Conservation (phyloP, 768 basidiomycete species). For the Pisolithus sp. region DNA sequence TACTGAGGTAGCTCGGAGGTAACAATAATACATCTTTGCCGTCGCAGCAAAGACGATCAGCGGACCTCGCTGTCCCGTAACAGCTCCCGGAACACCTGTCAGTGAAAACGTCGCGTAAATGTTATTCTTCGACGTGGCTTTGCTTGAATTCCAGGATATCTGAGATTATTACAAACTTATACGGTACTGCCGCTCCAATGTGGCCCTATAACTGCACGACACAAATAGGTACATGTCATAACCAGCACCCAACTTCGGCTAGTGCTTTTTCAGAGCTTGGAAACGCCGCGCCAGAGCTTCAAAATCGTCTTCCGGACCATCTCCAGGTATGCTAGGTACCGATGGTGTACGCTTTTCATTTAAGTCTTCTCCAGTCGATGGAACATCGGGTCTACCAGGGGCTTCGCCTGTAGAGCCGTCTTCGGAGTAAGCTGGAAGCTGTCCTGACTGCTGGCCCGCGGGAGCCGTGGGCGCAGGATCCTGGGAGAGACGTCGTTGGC, state of each 20-base stretch:
- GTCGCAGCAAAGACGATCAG: background rate
- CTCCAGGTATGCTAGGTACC: conserved; percentile 7
- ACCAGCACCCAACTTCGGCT: conserved; percentile 8
- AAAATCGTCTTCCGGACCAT: conserved; percentile 57
- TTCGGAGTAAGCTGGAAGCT: conserved; percentile 25
- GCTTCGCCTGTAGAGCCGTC: conserved; percentile 6
- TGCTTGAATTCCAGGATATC: no score
- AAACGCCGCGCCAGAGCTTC: conserved; percentile 74
- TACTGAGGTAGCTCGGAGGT: background rate
- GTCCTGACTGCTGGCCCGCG: conserved; percentile 7
- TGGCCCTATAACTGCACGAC: background rate
- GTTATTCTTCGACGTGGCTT: no score
- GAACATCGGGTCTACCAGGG: conserved; percentile 40
- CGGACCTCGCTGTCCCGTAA: background rate
- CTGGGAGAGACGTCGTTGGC: conserved; percentile 1
- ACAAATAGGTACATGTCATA: background rate
- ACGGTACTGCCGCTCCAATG: no score
- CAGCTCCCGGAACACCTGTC: no score
- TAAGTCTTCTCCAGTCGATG: conserved; percentile 41
- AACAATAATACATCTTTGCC: background rate
- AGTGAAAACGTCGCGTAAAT: no score
- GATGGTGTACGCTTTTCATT: conserved; percentile 21
- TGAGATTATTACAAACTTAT: no score
- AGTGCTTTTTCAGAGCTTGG: conserved; percentile 81
- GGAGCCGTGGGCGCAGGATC: background rate